phyloP scores from a whole-genome alignment of 2,329 filamentous ascomycete genomes.

The Celoporthe dispersa region DNA sequence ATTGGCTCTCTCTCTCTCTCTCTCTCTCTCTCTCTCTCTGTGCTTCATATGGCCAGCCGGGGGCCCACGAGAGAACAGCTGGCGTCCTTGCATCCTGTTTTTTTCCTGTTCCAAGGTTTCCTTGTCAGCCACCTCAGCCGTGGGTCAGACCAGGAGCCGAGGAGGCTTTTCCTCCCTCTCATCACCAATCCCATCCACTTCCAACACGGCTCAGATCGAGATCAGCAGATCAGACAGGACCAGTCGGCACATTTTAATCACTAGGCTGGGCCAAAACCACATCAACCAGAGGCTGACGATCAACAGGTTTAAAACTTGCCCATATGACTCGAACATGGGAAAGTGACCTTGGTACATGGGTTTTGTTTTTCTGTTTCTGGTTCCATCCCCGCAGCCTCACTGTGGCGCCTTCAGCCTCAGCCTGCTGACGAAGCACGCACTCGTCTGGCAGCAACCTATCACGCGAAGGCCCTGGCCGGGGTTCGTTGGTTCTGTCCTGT shows the following conservation, averaged over 20 bases:
- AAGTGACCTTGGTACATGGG: conserved; percentile 30
- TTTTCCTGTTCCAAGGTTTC: background rate
- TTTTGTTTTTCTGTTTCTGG: background rate
- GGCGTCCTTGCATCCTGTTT: background rate
- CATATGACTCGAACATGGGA: conserved; percentile 25
- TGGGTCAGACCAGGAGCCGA: background rate
- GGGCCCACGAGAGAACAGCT: background rate
- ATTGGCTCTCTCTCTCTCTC: background rate
- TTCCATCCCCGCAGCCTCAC: conserved; percentile 11
- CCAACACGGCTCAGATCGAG: background rate
- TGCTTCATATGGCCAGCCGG: background rate
- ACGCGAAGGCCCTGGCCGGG: too few species aligned
- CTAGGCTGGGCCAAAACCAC: background rate
- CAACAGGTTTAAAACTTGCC: conserved; percentile 13
- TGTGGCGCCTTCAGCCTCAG: conserved; percentile 19
- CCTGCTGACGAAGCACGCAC: background rate
- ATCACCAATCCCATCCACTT: background rate
- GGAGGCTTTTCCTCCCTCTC: background rate
- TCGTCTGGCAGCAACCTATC: background rate
- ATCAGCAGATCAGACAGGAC: background rate
- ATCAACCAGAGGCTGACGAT: background rate
- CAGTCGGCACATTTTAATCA: background rate
- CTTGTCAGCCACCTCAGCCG: background rate
- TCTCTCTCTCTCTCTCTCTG: background rate
- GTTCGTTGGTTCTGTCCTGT: background rate